Percentiles rank a stretch among this genome's conserved stretches.
These are phyloP conservation scores for Teratosphaeria zuluensis DNA, from an alignment of 2,329 filamentous ascomycete species.

Conservation along the genomic window DNA sequence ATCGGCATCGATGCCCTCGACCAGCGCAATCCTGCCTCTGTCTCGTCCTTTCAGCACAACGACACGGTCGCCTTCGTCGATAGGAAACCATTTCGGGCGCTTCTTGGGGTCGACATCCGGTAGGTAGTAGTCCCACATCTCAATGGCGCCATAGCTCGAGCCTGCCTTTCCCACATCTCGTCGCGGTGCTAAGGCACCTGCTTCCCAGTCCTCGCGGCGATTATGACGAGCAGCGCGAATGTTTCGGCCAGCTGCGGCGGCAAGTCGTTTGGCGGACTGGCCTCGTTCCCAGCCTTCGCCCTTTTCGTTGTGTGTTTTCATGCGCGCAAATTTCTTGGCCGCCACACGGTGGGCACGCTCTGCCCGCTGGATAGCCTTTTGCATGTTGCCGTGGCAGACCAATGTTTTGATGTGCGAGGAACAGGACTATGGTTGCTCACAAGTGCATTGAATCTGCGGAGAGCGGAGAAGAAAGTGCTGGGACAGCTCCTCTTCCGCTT, in stretches of 20 bases:
- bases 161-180: slow-evolving; percentile 54
- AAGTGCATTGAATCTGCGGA: background rate
- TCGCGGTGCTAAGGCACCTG: slow-evolving; percentile 69
- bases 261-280: slow-evolving; percentile 9
- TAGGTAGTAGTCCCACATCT: slow-evolving; percentile 15
- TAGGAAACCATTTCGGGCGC: slow-evolving; percentile 20
- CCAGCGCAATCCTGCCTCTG: slow-evolving; percentile 72
- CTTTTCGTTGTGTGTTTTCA: background rate
- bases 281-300: slow-evolving; percentile 23
- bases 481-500: background rate
- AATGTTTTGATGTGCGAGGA: background rate
- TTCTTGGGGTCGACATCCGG: slow-evolving; percentile 17
- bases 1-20: slow-evolving; percentile 44
- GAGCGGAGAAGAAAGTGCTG: background rate
- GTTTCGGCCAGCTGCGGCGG: slow-evolving; percentile 11
- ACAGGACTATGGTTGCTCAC: background rate
- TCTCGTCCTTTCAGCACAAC: slow-evolving; percentile 69
- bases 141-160: slow-evolving; percentile 48
- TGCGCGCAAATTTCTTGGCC: slow-evolving; percentile 24
- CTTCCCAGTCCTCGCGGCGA: slow-evolving; percentile 65
- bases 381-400: slow-evolving; percentile 40
- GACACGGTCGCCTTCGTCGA: slow-evolving; percentile 61
- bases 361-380: slow-evolving; percentile 60
- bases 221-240: slow-evolving; percentile 43
- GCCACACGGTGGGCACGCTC: slow-evolving; percentile 58